A percentile compares a stretch with the other conserved stretches of the same genome.
These are phyloP conservation scores for Hanseniaspora clermontiae DNA, from an alignment of 805 yeast genomes.

Conservation along the genomic window DNA sequence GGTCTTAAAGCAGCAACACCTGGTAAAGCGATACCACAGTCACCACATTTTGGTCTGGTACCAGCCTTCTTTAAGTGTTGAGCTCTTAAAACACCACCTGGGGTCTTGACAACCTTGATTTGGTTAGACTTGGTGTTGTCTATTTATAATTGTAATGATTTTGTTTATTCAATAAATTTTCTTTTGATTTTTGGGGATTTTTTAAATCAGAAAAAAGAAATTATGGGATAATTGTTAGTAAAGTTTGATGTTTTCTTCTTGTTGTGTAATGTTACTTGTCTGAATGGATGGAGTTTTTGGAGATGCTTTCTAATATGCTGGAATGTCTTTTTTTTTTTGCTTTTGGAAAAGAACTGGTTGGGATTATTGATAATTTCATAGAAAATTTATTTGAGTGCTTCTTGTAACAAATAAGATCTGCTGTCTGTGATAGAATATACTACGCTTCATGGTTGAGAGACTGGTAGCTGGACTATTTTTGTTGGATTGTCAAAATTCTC, in stretches of 20 bases:
- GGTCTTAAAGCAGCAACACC: slow-evolving; percentile 95
- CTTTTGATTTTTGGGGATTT: neutral
- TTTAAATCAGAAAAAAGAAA: neutral
- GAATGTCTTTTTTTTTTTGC: too few relatives aligned
- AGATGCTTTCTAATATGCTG: too few relatives aligned
- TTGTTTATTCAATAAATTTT: neutral
- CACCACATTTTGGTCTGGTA: slow-evolving; percentile 81
- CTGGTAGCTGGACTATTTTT: too few relatives aligned
- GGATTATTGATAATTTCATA: too few relatives aligned
- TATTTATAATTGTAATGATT: slow-evolving; percentile 21
- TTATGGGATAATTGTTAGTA: neutral
- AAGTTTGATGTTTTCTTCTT: neutral
- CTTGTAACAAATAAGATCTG: too few relatives aligned
- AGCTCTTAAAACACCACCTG: slow-evolving; percentile 98
- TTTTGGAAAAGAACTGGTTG: too few relatives aligned
- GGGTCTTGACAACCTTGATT: slow-evolving; percentile 99
- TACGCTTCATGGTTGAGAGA: too few relatives aligned
- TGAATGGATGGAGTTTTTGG: too few relatives aligned
- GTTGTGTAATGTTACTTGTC: neutral
- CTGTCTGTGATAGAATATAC: too few relatives aligned
- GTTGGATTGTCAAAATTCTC: too few relatives aligned
- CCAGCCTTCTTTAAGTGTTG: slow-evolving; percentile 92
- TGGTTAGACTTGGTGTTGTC: slow-evolving; percentile 99
- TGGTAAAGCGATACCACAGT: slow-evolving; percentile 67
- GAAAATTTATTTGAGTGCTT: too few relatives aligned